Evolutionary conservation across 2,329 filamentous ascomycete genomes (phyloP), one percentile per base, ranked within the genome.

Genomic region (Aspergillus alliaceus): DNA sequence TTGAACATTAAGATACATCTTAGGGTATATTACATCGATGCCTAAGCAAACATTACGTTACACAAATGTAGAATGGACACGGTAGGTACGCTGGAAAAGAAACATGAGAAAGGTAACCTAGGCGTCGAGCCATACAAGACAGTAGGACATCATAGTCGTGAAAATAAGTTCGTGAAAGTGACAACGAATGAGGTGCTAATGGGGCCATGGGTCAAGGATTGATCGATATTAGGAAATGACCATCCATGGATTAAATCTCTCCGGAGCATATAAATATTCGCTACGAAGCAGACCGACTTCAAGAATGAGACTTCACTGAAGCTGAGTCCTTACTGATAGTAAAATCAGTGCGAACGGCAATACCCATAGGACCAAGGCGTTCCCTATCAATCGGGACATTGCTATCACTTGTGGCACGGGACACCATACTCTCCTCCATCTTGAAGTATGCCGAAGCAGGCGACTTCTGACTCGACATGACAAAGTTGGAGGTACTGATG

Each of bases 341-440:
- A 52, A 72, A 69, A 52, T 71, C 69, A 12, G 69, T 72, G 32
- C 66, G 66, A 12, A 72, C 66, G 44, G 66, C 64, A 20, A 72
- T 72, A 51, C 63, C 66, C 51, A 61, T 47, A 1, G 61, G 58
- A 7, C 56, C 53, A 2, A 64, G 56, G 35, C 39, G 49, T 24
- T 52, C n/a, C 25, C 62, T 55, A 51, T 57, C 53, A n/a, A 59
- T 48, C 8, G 66, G 40, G 22, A 57, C 55, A 35, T 46, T 56
- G 3, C 57, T 64, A 24, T 63, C 60, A 31, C 56, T 56, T 32
- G 60, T 59, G 0, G 61, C 53, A 25, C 61, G 57, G 7, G 65
- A 66, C 6, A 57, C 39, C 1, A 56, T 37, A 20, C 59, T 60
- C 9, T 67, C 65, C 42, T 69, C 62, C 66, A 72, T 69, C 54